These are phyloP conservation scores for Rhizopogon vesiculosus DNA, from an alignment of 768 basidiomycete genomes.

Conservation along the genomic window DNA sequence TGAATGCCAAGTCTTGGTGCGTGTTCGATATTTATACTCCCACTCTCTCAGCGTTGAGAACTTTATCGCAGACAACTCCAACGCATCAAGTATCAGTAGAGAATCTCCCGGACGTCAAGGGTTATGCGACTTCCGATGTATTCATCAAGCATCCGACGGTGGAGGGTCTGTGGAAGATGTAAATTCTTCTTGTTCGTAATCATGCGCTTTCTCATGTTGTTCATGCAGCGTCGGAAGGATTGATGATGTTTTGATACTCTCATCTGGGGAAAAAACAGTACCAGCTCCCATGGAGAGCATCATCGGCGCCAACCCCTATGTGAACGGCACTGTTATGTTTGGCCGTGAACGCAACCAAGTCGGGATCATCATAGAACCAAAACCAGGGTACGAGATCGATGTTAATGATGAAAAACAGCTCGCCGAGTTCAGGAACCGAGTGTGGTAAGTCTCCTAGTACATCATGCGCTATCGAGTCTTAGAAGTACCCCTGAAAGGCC, in stretches of 20 bases:
- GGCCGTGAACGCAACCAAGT: slow-evolving; percentile 27
- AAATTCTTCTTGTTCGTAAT: neutral
- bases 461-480: neutral
- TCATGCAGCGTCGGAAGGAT: slow-evolving; percentile 33
- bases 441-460: slow-evolving; percentile 27
- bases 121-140: slow-evolving; percentile 41
- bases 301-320: slow-evolving; percentile 11
- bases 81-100: slow-evolving; percentile 25
- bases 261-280: slow-evolving; percentile 29
- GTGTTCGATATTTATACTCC: neutral
- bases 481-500: slow-evolving; percentile 20
- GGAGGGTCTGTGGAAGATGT: slow-evolving; percentile 40
- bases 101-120: slow-evolving; percentile 32
- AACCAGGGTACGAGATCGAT: slow-evolving; percentile 28
- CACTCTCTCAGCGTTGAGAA: neutral
- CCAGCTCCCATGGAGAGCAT: slow-evolving; percentile 30
- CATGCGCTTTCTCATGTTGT: neutral
- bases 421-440: slow-evolving; percentile 27
- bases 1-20: slow-evolving; percentile 35
- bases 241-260: slow-evolving; percentile 29
- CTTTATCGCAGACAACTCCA: slow-evolving; percentile 16
- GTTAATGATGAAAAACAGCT: slow-evolving; percentile 21
- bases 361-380: slow-evolving; percentile 29
- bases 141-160: slow-evolving; percentile 40
- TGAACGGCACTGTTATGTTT: slow-evolving; percentile 35